These are phyloP conservation scores for Tricladium varicosporioides DNA, from an alignment of 2,329 filamentous ascomycete genomes.

Conservation along the genomic window DNA sequence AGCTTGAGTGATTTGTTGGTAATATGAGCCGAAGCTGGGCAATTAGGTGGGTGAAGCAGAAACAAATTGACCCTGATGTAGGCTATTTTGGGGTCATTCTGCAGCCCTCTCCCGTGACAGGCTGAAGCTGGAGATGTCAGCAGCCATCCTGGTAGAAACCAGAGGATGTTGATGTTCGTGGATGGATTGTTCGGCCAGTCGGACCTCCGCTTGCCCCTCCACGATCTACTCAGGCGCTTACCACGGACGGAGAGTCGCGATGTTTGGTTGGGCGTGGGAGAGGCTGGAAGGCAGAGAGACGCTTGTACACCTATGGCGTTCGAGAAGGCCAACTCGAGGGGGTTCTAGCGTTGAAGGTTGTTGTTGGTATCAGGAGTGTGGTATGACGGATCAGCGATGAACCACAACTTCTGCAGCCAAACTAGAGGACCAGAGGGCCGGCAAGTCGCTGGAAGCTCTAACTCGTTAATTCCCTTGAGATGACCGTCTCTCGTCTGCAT, in stretches of 20 bases:
- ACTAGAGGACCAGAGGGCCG: not conserved
- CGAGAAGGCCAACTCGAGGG: not conserved
- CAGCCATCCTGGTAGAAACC: not conserved
- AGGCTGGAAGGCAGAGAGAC: not conserved
- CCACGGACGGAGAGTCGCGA: not conserved
- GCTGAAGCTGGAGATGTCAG: conserved; percentile 6
- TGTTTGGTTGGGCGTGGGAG: not conserved
- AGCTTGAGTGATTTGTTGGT: conserved; percentile 11
- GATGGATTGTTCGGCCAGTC: conserved; percentile 16
- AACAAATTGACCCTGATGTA: conserved; percentile 23
- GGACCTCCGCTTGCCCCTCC: not conserved
- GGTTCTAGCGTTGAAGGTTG: not conserved
- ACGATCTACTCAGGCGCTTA: not conserved
- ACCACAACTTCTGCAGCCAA: not conserved
- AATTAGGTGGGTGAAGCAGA: conserved; percentile 11
- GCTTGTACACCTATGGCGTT: not conserved
- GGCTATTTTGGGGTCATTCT: conserved; percentile 27
- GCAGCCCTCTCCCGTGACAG: conserved; percentile 2
- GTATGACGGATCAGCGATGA: not conserved
- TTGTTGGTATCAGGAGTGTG: not conserved
- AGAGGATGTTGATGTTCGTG: conserved; percentile 5
- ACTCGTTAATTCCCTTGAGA: not conserved
- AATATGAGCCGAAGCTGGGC: conserved; percentile 15
- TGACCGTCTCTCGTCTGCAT: not conserved
- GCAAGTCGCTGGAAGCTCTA: not conserved